These are phyloP conservation scores for Backusella macrospora DNA, from an alignment of 192 early-diverging fungal genomes.

Conservation along the genomic window DNA sequence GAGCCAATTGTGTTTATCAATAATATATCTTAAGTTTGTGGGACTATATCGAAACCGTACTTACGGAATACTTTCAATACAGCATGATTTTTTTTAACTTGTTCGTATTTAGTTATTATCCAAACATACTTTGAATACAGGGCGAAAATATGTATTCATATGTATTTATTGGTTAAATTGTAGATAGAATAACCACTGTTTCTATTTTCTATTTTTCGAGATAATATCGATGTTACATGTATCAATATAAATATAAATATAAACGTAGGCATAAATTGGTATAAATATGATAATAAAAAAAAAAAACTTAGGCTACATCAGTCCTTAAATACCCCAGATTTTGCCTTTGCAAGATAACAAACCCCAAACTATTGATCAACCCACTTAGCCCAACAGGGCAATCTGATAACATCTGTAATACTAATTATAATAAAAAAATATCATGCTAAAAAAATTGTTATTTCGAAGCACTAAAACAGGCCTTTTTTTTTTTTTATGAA, in stretches of 20 bases:
- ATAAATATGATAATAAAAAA: neutral
- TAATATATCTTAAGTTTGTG: neutral
- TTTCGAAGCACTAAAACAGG: neutral
- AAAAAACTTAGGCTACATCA: neutral
- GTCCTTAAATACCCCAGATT: neutral
- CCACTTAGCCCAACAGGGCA: neutral
- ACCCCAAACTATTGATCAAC: neutral
- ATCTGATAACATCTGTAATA: too few relatives aligned
- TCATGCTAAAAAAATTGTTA: neutral
- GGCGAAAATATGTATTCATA: neutral
- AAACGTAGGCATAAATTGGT: neutral
- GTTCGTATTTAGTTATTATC: neutral
- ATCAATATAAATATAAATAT: constrained; percentile 1
- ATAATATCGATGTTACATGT: neutral
- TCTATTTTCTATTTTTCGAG: neutral
- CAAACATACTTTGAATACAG: neutral
- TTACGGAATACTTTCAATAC: neutral
- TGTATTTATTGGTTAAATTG: neutral
- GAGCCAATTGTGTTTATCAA: neutral
- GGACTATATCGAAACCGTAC: neutral
- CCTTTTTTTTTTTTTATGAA: too few relatives aligned
- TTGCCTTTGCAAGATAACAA: neutral
- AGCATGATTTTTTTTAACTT: neutral
- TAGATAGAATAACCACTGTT: neutral
- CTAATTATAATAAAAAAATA: neutral